phyloP scores from a whole-genome alignment of 345 rosid species.

The Ceriops tagal region DNA sequence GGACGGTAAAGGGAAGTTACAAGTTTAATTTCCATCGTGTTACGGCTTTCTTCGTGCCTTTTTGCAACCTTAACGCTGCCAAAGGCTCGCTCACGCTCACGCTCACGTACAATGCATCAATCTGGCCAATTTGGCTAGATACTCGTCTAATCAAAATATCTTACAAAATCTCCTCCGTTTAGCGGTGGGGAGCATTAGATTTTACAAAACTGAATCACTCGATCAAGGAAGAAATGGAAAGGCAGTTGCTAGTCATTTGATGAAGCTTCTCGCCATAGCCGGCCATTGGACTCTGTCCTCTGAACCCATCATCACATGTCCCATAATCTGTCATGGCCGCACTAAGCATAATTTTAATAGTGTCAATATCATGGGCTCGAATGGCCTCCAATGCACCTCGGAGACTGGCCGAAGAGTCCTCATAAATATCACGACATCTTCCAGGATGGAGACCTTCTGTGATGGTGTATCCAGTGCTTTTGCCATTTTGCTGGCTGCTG shows the following conservation, averaged over 20 bases:
- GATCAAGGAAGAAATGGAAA: conserved; percentile 44
- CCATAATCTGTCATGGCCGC: conserved; percentile 41
- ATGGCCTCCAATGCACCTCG: conserved; percentile 42
- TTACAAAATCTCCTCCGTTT: too few relatives aligned
- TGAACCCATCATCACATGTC: conserved; percentile 48
- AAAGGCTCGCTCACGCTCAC: too few relatives aligned
- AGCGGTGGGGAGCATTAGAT: not conserved
- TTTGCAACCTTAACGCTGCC: too few relatives aligned
- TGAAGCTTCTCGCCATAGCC: conserved; percentile 24
- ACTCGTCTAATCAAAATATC: too few relatives aligned
- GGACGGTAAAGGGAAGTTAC: too few relatives aligned
- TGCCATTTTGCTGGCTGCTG: not conserved
- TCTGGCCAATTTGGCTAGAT: too few relatives aligned
- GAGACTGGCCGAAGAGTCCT: conserved; percentile 38
- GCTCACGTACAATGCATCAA: too few relatives aligned
- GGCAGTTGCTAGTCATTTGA: conserved; percentile 48
- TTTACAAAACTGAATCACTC: conserved; percentile 10
- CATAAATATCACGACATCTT: conserved; percentile 41
- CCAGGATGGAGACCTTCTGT: not conserved
- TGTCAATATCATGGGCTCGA: conserved; percentile 29
- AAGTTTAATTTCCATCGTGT: too few relatives aligned
- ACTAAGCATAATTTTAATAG: conserved; percentile 43
- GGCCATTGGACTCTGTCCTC: conserved; percentile 20
- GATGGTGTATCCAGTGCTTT: not conserved
- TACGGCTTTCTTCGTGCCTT: too few relatives aligned